A percentile compares a stretch with the other conserved stretches of the same genome.
Conservation (phyloP, 495 filamentous ascomycete genomes). For the Hyaloscypha bicolor region DNA sequence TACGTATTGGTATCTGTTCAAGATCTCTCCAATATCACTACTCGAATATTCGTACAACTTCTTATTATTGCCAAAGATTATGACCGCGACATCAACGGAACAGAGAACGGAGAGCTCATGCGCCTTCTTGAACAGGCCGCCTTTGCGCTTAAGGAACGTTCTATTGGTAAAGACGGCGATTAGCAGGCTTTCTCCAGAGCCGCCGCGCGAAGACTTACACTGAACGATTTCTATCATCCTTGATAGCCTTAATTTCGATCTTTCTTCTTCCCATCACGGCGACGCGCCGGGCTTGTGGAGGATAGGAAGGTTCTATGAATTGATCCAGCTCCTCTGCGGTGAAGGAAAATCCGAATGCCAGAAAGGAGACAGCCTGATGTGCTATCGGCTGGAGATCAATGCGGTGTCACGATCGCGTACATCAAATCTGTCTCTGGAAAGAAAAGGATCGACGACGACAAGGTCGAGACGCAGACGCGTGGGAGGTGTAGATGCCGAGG, state of each 20-base stretch:
- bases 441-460: neutral
- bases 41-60: slow-evolving; percentile 98
- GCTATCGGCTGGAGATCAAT: slow-evolving; percentile 8
- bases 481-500: neutral
- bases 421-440: slow-evolving; percentile 5
- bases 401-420: slow-evolving; percentile 12
- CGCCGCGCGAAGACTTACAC: slow-evolving; percentile 65
- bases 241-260: slow-evolving; percentile 99
- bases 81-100: slow-evolving; percentile 96
- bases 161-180: slow-evolving; percentile 46
- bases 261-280: slow-evolving; percentile 64
- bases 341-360: neutral
- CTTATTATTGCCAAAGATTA: slow-evolving; percentile 98
- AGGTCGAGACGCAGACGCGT: neutral
- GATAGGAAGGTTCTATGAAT: slow-evolving; percentile 28
- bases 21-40: slow-evolving; percentile 85
- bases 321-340: slow-evolving; percentile 30
- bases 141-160: slow-evolving; percentile 98
- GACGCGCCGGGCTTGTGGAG: slow-evolving; percentile 33
- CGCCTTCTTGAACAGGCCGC: slow-evolving; percentile 98
- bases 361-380: slow-evolving; percentile 19
- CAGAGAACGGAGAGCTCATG: slow-evolving; percentile 97
- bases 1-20: slow-evolving; percentile 88
- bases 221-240: slow-evolving; percentile 97
- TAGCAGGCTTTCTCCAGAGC: slow-evolving; percentile 3